Evolutionary conservation across 2,329 filamentous ascomycete genomes (phyloP), one percentile per base, ranked within the genome.

Genomic region (Shiraia sp.): DNA sequence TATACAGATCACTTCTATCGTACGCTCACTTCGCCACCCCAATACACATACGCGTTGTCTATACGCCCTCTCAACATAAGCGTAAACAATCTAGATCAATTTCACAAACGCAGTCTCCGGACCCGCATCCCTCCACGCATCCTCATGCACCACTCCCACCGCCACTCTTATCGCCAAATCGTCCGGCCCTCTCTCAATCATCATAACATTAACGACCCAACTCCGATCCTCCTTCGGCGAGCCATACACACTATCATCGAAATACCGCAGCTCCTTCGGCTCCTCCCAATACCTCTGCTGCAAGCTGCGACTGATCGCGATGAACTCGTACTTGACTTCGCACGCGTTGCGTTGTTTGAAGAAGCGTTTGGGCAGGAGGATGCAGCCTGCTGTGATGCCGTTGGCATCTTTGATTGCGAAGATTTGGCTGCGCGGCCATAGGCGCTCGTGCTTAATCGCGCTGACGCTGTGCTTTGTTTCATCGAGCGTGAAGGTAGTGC

Each of bases 171-270:
- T 14, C 6, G 36, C 44, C 12, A 19, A 28, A 2, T 38, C 26
- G 6, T 32, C 39, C 15, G 23, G 23, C 10, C 32, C 22, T 26
- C 32, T 28, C 19, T 23, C 27, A 12, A 47, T 36, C 27, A 42
- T 30, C 44, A 47, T 42, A 6, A 47, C 39, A 24, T 47, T 47
- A 14, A 47, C 15, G 17, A 24, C 24, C 30, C 40, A 42, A 39
- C 44, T 42, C 13, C 30, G 31, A 10, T 24, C 14, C 9, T 31
- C 23, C 30, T 6, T 12, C 19, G 8, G 4, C 19, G 19, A 22
- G 19, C 19, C 19, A 30, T 39, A 40, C n/a, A 35, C 32, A n/a
- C n/a, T n/a, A 6, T 36, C 31, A 36, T 47, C 40, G 25, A 39
- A 43, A 28, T 46, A 39, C 2, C 29, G 10, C 14, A 23, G 8